Evolutionary conservation across 1,284 basidiomycete species (phyloP).

Genomic region (Ganoderma boninense): DNA sequence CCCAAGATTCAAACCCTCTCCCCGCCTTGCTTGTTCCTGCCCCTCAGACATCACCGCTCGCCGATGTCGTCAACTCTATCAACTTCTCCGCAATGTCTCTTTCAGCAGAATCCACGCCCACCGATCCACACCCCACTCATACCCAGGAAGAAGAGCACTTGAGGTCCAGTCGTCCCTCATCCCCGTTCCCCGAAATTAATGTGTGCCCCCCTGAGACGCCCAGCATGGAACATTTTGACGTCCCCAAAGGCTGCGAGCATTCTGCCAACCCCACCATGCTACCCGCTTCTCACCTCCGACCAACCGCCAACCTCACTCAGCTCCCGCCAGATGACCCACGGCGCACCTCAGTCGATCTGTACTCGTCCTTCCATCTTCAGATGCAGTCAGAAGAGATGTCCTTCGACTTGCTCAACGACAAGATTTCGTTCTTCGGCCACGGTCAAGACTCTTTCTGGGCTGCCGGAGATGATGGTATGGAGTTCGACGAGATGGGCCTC

Average conservation of each 20-base stretch:
- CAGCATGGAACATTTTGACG: conserved; percentile 17
- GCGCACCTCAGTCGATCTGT: conserved; percentile 63
- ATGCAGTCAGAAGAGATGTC: conserved; percentile 62
- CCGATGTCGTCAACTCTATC: conserved; percentile 47
- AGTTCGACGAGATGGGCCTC: conserved; percentile 30
- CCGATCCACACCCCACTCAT: not conserved
- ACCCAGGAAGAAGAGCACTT: conserved; percentile 3
- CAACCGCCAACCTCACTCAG: conserved; percentile 25
- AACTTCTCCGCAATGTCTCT: conserved; percentile 37
- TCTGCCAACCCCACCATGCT: not conserved
- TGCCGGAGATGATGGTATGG: conserved; percentile 34
- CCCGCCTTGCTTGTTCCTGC: conserved; percentile 33
- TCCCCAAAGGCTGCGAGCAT: conserved; percentile 8
- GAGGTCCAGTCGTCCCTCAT: conserved; percentile 16
- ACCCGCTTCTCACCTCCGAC: conserved; percentile 23
- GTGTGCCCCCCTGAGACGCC: conserved; percentile 35
- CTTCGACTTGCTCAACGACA: conserved; percentile 71
- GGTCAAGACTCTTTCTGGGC: conserved; percentile 45
- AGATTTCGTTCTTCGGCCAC: conserved; percentile 60
- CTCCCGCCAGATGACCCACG: conserved; percentile 44
- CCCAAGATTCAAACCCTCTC: conserved; percentile 9
- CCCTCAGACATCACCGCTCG: conserved; percentile 43
- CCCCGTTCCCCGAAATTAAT: conserved; percentile 34
- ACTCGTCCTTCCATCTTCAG: conserved; percentile 64
- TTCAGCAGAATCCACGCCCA: conserved; percentile 18